Evolutionary conservation across 1,284 basidiomycete genomes (phyloP), one percentile per base, ranked within the genome.

Genomic region (Gymnopus androsaceus): DNA sequence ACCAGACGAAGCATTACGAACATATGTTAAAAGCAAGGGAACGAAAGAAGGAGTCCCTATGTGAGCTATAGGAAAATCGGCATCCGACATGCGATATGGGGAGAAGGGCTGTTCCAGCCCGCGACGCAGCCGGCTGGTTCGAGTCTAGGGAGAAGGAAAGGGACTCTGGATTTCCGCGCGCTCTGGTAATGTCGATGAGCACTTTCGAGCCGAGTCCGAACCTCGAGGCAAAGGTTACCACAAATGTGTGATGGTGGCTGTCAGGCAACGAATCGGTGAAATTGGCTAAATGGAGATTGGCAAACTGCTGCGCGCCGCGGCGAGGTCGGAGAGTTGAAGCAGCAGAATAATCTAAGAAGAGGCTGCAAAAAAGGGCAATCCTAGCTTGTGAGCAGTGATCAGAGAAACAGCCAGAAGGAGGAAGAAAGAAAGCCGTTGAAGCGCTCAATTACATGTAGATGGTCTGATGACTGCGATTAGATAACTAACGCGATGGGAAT

Each of bases 1-100:
- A 40, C 66, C 66, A 5, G 79, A 75, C 19, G 71, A 71, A 8
- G 72, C 67, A 8, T 73, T 64, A 37, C 74, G 78, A 49, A 86
- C 67, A 55, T 77, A 72, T 2, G 71, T 64, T 7, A 87, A 61
- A 21, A 86, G 63, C 6, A 77, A 72, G 28, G 82, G 75, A 28
- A 87, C 75, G 66, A 87, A 88, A 2, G 68, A 69, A 17, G 75
- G 72, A 0, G 79, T 77, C 14, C 84, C 85, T 56, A 73, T 60
- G 12, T 69, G 61, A 27, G 48, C 17, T 9, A 34, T 1, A 50
- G 48, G 48, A 36, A 50, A 50, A 37, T 50, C 36, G 19, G 36
- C 15, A 30, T 50, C 25, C 48, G 48, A 30, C 48, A 50, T 47
- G n/a, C 12, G 41, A 23, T 23, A 17, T 21, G 21, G 1, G 27